Evolutionary conservation across 75 land plant genomes (phyloP), one percentile per base, ranked within the genome.

Genomic region (Pinus albicaulis): DNA sequence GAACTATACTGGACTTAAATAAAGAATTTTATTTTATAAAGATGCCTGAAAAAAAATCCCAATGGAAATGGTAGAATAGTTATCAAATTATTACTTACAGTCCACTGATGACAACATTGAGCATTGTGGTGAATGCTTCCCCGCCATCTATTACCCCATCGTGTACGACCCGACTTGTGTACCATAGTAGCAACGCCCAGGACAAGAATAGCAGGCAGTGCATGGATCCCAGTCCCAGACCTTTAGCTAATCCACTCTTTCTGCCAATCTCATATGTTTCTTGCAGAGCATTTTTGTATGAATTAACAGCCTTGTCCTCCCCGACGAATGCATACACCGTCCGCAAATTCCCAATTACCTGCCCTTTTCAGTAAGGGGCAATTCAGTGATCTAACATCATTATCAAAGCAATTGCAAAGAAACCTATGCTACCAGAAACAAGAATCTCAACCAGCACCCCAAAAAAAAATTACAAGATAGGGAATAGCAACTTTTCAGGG

Each of bases 81-180:
- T 48, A 2, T 48, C 68, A 64, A 64, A 28, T 17, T 48, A 77
- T 23, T 24, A 78, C 98, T 87, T 88, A 96, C 99, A 96, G 80
- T 80, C 99, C 99, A 76, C 95, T 80, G 75, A 97, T 94, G 73
- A 97, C 92, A 65, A 97, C 98, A 77, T 97, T 97, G 71, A 97
- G 95, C 88, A 94, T 97, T 74, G 99, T 97, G 71, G 99, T 97
- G 89, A 97, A 97, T 19, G 99, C 93, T n/a, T 94, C 93, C 36
- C 98, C 99, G 4, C 98, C 99, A 83, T 97, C 89, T 31, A 98
- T 83, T 31, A 92, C 84, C 28, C 73, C 55, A 75, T 89, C 80
- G 58, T 89, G 92, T 41, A 97, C 93, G 20, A 97, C 77, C 15
- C 91, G 82, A 76, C 93, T 81, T 24, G 95, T 88, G 83, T 84